Conservation (phyloP, 768 basidiomycete species). For the Rhodocollybia butyracea region DNA sequence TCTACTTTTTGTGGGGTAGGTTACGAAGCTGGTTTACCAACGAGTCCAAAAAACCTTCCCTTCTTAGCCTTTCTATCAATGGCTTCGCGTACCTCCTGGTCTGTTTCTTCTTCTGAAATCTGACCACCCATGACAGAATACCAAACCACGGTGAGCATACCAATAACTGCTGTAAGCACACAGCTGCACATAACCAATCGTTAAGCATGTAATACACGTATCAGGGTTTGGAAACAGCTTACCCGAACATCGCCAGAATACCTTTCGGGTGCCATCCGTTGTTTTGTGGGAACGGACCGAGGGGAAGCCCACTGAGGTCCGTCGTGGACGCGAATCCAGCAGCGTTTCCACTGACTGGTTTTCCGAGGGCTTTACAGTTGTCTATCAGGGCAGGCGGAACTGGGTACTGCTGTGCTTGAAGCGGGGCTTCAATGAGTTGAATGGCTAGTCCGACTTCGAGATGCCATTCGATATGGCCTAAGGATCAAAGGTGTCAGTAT, state of each 20-base stretch:
- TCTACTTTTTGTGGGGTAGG: no score
- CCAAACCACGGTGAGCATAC: slow-evolving; percentile 83
- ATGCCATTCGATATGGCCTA: slow-evolving; percentile 90
- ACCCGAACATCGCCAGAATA: slow-evolving; percentile 75
- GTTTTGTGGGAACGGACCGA: slow-evolving; percentile 72
- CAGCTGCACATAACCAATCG: slow-evolving; percentile 39
- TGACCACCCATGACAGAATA: slow-evolving; percentile 69
- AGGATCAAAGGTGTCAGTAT: background rate
- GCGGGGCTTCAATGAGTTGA: slow-evolving; percentile 80
- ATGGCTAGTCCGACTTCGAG: slow-evolving; percentile 81
- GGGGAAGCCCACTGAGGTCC: slow-evolving; percentile 61
- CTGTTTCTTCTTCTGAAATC: slow-evolving; percentile 78
- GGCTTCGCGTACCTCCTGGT: slow-evolving; percentile 57
- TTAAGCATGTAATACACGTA: background rate
- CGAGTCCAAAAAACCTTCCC: slow-evolving; percentile 42
- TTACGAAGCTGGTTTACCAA: no score
- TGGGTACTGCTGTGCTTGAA: slow-evolving; percentile 55
- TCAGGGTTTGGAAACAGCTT: slow-evolving; percentile 18
- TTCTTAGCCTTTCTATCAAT: slow-evolving; percentile 56
- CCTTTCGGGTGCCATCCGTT: slow-evolving; percentile 73
- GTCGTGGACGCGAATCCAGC: slow-evolving; percentile 72
- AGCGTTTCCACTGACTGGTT: slow-evolving; percentile 76
- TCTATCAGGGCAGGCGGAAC: slow-evolving; percentile 62
- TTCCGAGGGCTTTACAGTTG: slow-evolving; percentile 65
- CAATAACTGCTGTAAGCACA: slow-evolving; percentile 78